Percentiles rank a stretch among this genome's conserved stretches.
These are phyloP conservation scores for Clathrus columnatus DNA, from an alignment of 768 basidiomycete species.

Conservation along the genomic window DNA sequence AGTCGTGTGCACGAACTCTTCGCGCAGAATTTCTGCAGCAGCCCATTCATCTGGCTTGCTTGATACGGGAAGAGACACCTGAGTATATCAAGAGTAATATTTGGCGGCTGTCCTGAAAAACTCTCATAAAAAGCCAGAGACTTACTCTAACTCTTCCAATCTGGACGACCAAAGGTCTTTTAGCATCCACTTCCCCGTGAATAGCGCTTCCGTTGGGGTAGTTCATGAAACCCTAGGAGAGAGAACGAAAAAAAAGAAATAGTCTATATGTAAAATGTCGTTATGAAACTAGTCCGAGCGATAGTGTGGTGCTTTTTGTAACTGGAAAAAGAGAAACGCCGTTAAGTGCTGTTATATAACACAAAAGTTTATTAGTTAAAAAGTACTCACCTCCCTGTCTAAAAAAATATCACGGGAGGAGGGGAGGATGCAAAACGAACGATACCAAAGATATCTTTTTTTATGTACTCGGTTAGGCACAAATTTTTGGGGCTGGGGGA, in stretches of 20 bases:
- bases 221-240: neutral
- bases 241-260: neutral
- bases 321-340: neutral
- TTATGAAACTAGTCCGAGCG: neutral
- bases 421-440: neutral
- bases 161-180: conserved; percentile 26
- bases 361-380: neutral
- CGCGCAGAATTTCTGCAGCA: conserved; percentile 81
- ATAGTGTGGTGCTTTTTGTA: neutral
- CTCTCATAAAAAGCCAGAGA: conserved; percentile 4
- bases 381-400: neutral
- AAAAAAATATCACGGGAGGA: neutral
- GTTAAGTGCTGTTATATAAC: neutral
- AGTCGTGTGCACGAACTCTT: conserved; percentile 72
- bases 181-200: conserved; percentile 9
- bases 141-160: conserved; percentile 26
- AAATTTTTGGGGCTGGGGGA: neutral
- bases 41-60: conserved; percentile 83
- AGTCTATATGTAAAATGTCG: conserved; percentile 1
- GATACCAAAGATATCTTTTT: neutral
- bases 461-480: neutral
- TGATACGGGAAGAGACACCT: conserved; percentile 85
- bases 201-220: conserved; percentile 8
- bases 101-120: conserved; percentile 10
- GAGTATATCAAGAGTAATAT: conserved; percentile 7